Evolutionary conservation across 2,329 filamentous ascomycete genomes (phyloP), one percentile per base, ranked within the genome.

Genomic region (Fusarium euwallaceae): DNA sequence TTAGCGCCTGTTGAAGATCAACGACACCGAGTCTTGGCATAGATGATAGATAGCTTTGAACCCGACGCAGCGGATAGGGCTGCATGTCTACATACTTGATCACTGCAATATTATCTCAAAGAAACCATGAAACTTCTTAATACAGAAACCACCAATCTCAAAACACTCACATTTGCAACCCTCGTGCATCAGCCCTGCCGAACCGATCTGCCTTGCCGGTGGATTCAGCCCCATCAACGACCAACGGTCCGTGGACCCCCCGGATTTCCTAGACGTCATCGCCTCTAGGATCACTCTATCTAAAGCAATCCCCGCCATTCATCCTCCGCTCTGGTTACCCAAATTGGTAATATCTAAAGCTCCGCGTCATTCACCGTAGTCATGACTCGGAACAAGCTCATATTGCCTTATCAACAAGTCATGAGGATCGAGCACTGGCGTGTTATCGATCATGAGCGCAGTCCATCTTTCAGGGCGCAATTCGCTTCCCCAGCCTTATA

Each of bases 231-330:
- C 48, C 48, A 29, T 53, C 24, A 29, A 29, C 24, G 7, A 11
- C 12, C 53, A 56, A 27, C 53, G 17, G 27, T 29, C 51, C 43
- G 43, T 24, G 22, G 29, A 20, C 41, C 41, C 61, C 67, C 58
- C 41, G 24, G 20, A 64, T 59, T 72, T 74, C 72, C 67, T 62
- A 71, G 73, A 75, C 17, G 64, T 32, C 53, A 56, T 34, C n/a
- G n/a, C 32, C 53, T 22, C 29, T 14, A 37, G 65, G n/a, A 43
- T n/a, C n/a, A 22, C n/a, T 22, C 17, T 45, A 64, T 69, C n/a
- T 43, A 12, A 43, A 43, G 39, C 39, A 20, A 48, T 24, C 43
- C 43, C 20, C 12, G 62, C 43, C 32, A 17, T 56, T 51, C 48
- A 48, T 27, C 60, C 48, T 39, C 60, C 41, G 51, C 43, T 34